Percentiles rank a stretch among this genome's conserved stretches.
These are phyloP conservation scores for Fusarium denticulatum DNA, from an alignment of 2,329 filamentous ascomycete species.

Conservation along the genomic window DNA sequence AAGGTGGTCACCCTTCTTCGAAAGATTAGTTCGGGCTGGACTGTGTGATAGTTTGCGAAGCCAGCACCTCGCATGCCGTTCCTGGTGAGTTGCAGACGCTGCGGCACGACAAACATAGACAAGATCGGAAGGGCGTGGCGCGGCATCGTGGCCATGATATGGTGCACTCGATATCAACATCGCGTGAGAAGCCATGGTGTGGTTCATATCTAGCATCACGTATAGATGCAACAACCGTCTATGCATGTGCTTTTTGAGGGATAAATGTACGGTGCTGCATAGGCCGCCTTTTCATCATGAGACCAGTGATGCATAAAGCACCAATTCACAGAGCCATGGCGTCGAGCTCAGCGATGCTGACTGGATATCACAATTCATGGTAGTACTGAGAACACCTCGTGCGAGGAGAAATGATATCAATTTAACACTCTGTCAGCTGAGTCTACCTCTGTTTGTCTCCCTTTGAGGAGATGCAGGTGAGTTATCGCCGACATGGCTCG, in stretches of 20 bases:
- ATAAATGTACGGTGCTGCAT: neutral
- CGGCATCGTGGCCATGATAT: conserved; percentile 16
- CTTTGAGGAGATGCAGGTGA: conserved; percentile 28
- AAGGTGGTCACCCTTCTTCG: conserved; percentile 23
- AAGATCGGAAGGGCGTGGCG: conserved; percentile 27
- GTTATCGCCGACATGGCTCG: conserved; percentile 32
- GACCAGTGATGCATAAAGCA: conserved; percentile 13
- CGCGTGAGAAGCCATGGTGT: conserved; percentile 8
- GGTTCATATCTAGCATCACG: conserved; percentile 19
- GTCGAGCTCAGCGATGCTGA: conserved; percentile 4
- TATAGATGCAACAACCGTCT: conserved; percentile 3
- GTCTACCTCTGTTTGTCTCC: conserved; percentile 9
- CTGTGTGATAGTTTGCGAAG: conserved; percentile 24
- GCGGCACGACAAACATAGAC: conserved; percentile 20
- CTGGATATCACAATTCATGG: conserved; percentile 10
- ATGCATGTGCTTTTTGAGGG: conserved; percentile 21
- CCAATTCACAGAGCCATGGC: conserved; percentile 5
- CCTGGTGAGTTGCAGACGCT: conserved; percentile 33
- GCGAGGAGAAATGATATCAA: conserved; percentile 21
- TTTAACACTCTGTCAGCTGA: conserved; percentile 26
- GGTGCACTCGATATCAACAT: conserved; percentile 1
- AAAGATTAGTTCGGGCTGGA: conserved; percentile 21
- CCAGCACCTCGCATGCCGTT: conserved; percentile 22
- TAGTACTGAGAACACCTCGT: conserved; percentile 7
- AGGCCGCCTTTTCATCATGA: conserved; percentile 5